phyloP scores from a whole-genome alignment of 805 yeast genomes.

The Candida mattraensis region DNA sequence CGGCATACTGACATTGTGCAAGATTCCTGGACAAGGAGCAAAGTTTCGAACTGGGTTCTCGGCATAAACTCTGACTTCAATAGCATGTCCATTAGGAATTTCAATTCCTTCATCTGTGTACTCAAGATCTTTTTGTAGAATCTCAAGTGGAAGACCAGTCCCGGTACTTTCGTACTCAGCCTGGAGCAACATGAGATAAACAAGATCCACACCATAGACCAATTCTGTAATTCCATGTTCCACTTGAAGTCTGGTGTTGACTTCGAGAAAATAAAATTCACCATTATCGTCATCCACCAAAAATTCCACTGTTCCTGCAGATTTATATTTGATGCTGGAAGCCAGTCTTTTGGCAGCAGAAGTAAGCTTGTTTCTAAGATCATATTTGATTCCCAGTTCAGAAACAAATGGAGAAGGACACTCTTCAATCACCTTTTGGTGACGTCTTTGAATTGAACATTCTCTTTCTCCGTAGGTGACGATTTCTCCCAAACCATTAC shows the following conservation, averaged over 20 bases:
- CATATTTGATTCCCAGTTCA: constrained; percentile 50
- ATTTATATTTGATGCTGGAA: constrained; percentile 78
- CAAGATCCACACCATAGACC: constrained; percentile 92
- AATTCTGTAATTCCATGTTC: constrained; percentile 97
- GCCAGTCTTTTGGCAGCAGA: constrained; percentile 82
- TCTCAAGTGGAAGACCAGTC: constrained; percentile 51
- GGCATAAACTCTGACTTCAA: constrained; percentile 96
- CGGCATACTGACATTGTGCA: constrained; percentile 82
- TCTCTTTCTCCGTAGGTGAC: constrained; percentile 96
- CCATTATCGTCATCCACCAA: constrained; percentile 84
- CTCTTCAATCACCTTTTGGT: constrained; percentile 94
- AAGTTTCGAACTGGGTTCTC: constrained; percentile 95
- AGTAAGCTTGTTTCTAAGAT: constrained; percentile 57
- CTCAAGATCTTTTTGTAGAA: constrained; percentile 5
- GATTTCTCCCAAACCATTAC: constrained; percentile 91
- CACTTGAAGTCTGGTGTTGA: constrained; percentile 94
- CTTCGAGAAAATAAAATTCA: constrained; percentile 91
- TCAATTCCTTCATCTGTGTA: constrained; percentile 11
- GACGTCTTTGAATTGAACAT: constrained; percentile 95
- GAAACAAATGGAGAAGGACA: constrained; percentile 96
- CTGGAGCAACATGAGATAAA: constrained; percentile 92
- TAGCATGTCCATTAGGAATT: constrained; percentile 75
- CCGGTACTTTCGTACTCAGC: constrained; percentile 89
- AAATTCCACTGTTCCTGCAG: constrained; percentile 97
- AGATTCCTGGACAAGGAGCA: constrained; percentile 94